Percentiles rank a stretch among this genome's conserved stretches.
phyloP scores from a whole-genome alignment of 2,329 filamentous ascomycete genomes.

The Trichoderma cornu-damae region DNA sequence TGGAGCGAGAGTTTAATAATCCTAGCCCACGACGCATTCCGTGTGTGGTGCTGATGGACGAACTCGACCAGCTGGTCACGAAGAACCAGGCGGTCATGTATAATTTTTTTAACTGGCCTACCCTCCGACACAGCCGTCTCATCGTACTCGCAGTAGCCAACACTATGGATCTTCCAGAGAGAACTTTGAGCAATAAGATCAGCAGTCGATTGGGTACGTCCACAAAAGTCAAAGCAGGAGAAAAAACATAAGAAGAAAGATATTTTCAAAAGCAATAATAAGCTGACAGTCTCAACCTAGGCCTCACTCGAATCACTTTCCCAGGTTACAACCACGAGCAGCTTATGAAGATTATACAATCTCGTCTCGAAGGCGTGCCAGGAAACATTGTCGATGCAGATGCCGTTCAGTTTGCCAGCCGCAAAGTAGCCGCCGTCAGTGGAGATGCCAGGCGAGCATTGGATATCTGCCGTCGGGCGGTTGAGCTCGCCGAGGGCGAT shows the following conservation, averaged over 20 bases:
- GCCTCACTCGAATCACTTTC: slow-evolving; percentile 91
- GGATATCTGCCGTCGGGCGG: slow-evolving; percentile 90
- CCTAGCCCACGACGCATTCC: slow-evolving; percentile 87
- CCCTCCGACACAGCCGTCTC: slow-evolving; percentile 79
- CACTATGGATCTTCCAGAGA: slow-evolving; percentile 96
- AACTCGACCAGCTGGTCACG: slow-evolving; percentile 94
- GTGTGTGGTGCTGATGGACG: slow-evolving; percentile 97
- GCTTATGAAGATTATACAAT: slow-evolving; percentile 94
- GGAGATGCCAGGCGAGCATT: slow-evolving; percentile 88
- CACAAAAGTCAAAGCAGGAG: not conserved
- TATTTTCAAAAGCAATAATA: too few species aligned
- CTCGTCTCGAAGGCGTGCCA: slow-evolving; percentile 81
- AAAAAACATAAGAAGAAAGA: not conserved
- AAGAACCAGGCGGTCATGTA: slow-evolving; percentile 99
- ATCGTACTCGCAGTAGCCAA: slow-evolving; percentile 98
- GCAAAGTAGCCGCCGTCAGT: slow-evolving; percentile 94
- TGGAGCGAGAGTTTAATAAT: slow-evolving; percentile 88
- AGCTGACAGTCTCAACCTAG: slow-evolving; percentile 24
- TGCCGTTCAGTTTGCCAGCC: slow-evolving; percentile 90
- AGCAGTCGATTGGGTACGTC: slow-evolving; percentile 68
- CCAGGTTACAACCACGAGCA: slow-evolving; percentile 96
- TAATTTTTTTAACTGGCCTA: slow-evolving; percentile 99
- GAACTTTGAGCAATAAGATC: slow-evolving; percentile 97
- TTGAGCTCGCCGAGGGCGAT: slow-evolving; percentile 87
- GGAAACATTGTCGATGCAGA: slow-evolving; percentile 88